A percentile compares a stretch with the other conserved stretches of the same genome.
These are phyloP conservation scores for Neonectria sp. DNA, from an alignment of 2,329 filamentous ascomycete genomes.

Conservation along the genomic window DNA sequence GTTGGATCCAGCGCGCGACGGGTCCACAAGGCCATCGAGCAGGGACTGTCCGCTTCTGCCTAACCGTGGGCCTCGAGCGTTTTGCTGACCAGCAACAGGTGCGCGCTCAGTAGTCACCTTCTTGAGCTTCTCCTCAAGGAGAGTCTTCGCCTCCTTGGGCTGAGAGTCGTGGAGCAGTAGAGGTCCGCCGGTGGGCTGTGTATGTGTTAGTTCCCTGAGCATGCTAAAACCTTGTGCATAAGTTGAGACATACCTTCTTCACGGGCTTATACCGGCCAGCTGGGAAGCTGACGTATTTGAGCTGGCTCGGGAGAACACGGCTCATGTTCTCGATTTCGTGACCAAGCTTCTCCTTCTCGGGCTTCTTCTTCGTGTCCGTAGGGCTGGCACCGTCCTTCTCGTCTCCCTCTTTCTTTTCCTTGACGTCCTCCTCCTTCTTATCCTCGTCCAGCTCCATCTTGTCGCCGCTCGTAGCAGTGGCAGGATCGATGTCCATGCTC, in stretches of 20 bases:
- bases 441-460: conserved; percentile 92
- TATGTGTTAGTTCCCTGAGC: conserved; percentile 41
- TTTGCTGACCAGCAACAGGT: conserved; percentile 65
- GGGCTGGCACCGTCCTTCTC: conserved; percentile 70
- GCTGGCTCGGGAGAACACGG: conserved; percentile 89
- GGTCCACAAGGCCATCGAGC: conserved; percentile 55
- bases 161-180: conserved; percentile 90
- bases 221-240: not conserved
- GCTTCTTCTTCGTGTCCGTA: conserved; percentile 84
- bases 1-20: conserved; percentile 49
- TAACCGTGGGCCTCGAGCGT: conserved; percentile 51
- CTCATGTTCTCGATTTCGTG: conserved; percentile 99
- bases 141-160: conserved; percentile 82
- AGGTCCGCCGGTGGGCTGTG: conserved; percentile 90
- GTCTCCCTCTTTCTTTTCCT: conserved; percentile 75
- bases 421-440: conserved; percentile 65
- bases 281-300: conserved; percentile 96
- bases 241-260: conserved; percentile 75
- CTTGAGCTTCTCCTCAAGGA: conserved; percentile 94
- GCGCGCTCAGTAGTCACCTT: conserved; percentile 78
- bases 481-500: conserved; percentile 94
- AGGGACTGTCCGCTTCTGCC: conserved; percentile 52
- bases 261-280: conserved; percentile 94
- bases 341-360: conserved; percentile 95
- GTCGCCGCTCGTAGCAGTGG: conserved; percentile 74